Conservation (phyloP, 441 rosid species). For the California macrophylla region DNA sequence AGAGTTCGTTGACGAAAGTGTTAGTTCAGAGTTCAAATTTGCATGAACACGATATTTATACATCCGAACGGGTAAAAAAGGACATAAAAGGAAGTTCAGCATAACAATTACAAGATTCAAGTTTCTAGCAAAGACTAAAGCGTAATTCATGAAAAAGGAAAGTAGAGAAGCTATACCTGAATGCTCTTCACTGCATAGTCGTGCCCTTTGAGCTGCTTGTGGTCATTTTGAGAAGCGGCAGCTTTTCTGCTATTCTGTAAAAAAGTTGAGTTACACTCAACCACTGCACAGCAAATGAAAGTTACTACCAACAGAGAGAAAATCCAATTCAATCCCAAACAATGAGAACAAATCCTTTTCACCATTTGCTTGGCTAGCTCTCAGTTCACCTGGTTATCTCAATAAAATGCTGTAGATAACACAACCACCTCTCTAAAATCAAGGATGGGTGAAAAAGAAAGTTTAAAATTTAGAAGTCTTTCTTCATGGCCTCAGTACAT, state of each 20-base stretch:
- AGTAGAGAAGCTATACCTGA: constrained; percentile 1
- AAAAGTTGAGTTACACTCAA: not conserved
- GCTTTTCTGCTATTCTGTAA: not conserved
- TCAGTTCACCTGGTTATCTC: not conserved
- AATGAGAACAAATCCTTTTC: not conserved
- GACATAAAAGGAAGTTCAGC: not conserved
- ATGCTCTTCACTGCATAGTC: not conserved
- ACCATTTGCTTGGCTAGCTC: not conserved
- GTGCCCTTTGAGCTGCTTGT: not conserved
- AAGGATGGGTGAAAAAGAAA: too few relatives aligned
- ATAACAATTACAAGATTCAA: not conserved
- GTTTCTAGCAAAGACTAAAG: not conserved
- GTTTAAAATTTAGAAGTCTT: too few relatives aligned
- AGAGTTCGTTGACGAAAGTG: not conserved
- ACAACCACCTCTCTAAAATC: not conserved
- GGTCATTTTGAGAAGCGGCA: not conserved
- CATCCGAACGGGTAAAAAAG: not conserved
- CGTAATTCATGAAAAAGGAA: not conserved
- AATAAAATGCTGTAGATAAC: not conserved
- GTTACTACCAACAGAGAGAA: not conserved
- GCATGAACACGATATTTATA: too few relatives aligned
- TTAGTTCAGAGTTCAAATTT: not conserved
- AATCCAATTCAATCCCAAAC: not conserved
- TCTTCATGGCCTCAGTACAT: not conserved
- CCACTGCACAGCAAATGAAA: not conserved